A percentile compares a stretch with the other conserved stretches of the same genome.
These are phyloP conservation scores for Physcomitrellopsis africana DNA, from an alignment of 225 moss, liverwort and hornwort species.

Conservation along the genomic window DNA sequence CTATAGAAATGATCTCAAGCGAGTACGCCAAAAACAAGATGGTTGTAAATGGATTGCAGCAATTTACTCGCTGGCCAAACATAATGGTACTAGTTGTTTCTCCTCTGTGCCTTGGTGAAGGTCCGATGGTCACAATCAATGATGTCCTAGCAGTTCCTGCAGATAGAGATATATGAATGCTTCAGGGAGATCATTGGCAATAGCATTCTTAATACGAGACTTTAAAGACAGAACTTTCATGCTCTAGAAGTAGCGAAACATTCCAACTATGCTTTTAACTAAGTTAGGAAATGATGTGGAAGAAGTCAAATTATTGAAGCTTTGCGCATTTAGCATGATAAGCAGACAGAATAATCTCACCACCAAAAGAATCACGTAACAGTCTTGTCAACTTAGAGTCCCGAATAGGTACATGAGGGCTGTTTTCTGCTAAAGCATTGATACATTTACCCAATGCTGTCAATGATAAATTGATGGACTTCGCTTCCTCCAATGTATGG, in stretches of 20 bases:
- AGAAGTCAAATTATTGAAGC: neutral
- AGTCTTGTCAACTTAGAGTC: slow-evolving; percentile 95
- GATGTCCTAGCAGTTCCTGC: slow-evolving; percentile 95
- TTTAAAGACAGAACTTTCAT: neutral
- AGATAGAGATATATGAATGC: slow-evolving; percentile 3
- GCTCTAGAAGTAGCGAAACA: neutral
- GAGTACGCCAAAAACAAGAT: neutral
- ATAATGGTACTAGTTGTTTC: slow-evolving; percentile 95
- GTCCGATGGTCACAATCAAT: slow-evolving; percentile 93
- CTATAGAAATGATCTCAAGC: neutral
- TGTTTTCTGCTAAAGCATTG: slow-evolving; percentile 92
- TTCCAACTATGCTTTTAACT: neutral
- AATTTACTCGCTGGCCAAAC: slow-evolving; percentile 92
- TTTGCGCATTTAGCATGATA: neutral
- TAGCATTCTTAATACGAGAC: neutral
- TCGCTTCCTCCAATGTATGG: slow-evolving; percentile 94
- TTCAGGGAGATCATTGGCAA: slow-evolving; percentile 10
- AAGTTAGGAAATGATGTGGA: neutral
- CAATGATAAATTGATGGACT: slow-evolving; percentile 93
- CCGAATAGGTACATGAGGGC: slow-evolving; percentile 93
- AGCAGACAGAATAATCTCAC: slow-evolving; percentile 35
- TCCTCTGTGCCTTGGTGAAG: slow-evolving; percentile 93
- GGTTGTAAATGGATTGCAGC: neutral
- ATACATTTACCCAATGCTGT: slow-evolving; percentile 96
- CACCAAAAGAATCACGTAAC: slow-evolving; percentile 94